Evolutionary conservation across 2,329 filamentous ascomycete species (phyloP).

Genomic region (Periconia digitata): DNA sequence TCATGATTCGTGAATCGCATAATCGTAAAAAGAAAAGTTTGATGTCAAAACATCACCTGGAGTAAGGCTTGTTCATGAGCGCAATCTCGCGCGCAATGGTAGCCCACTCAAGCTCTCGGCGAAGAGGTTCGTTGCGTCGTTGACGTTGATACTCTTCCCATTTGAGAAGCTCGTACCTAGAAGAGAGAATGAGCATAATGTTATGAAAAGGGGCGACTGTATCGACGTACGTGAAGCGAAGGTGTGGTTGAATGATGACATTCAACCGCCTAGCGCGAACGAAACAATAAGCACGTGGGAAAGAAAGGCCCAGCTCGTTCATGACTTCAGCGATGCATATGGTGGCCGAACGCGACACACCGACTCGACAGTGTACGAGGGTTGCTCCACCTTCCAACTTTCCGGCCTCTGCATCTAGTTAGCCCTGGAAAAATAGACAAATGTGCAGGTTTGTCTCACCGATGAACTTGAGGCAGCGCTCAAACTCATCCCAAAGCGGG

Average conservation of each 20-base stretch:
- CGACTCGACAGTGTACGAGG: slow-evolving; percentile 93
- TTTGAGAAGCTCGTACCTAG: slow-evolving; percentile 82
- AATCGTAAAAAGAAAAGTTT: slow-evolving; percentile 1
- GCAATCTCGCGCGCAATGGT: slow-evolving; percentile 89
- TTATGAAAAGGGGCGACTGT: not conserved
- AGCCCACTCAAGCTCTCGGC: slow-evolving; percentile 86
- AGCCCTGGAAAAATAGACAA: slow-evolving; percentile 9
- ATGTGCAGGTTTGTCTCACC: slow-evolving; percentile 61
- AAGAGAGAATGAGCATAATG: slow-evolving; percentile 3
- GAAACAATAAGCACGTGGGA: slow-evolving; percentile 93
- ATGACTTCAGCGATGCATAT: slow-evolving; percentile 99
- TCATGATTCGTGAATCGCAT: slow-evolving; percentile 15
- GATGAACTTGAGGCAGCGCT: slow-evolving; percentile 85
- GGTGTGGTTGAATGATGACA: slow-evolving; percentile 96
- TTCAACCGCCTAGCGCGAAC: slow-evolving; percentile 90
- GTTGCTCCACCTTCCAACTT: slow-evolving; percentile 78
- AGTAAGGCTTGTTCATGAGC: slow-evolving; percentile 93
- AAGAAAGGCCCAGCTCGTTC: slow-evolving; percentile 75
- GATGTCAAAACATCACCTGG: slow-evolving; percentile 55
- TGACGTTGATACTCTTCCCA: slow-evolving; percentile 82
- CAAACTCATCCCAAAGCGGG: slow-evolving; percentile 82
- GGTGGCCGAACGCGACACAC: slow-evolving; percentile 91
- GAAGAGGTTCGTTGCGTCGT: slow-evolving; percentile 56
- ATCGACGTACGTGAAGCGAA: slow-evolving; percentile 73
- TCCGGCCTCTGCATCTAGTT: slow-evolving; percentile 67